Conservation (phyloP, 2,329 filamentous ascomycete species). For the Penicillium vulpinum region DNA sequence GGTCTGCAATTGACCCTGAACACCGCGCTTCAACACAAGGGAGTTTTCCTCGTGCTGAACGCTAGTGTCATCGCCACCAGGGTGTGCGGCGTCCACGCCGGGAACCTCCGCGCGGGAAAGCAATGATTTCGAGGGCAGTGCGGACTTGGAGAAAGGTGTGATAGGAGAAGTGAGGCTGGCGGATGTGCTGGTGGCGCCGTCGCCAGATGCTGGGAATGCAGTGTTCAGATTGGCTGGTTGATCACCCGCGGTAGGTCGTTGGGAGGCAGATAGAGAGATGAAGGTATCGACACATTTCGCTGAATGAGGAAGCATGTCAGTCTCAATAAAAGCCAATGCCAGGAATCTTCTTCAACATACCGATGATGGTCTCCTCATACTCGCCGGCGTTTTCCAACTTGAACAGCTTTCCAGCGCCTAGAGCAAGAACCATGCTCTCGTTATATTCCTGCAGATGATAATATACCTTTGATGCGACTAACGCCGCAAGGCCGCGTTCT, state of each 20-base stretch:
- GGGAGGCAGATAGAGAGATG: slow-evolving; percentile 72
- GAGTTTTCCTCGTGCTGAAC: slow-evolving; percentile 57
- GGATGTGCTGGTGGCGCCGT: slow-evolving; percentile 66
- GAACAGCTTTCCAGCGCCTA: slow-evolving; percentile 92
- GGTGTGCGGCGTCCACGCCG: slow-evolving; percentile 56
- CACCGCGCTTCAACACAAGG: slow-evolving; percentile 69
- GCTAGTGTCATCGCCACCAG: slow-evolving; percentile 57
- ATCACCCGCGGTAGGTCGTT: slow-evolving; percentile 52
- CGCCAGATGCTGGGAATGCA: slow-evolving; percentile 68
- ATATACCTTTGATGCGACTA: slow-evolving; percentile 96
- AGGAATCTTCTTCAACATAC: slow-evolving; percentile 41
- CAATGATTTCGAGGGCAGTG: slow-evolving; percentile 88
- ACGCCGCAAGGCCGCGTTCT: slow-evolving; percentile 87
- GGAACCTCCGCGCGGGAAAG: slow-evolving; percentile 76
- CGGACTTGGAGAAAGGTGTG: slow-evolving; percentile 92
- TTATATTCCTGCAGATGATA: slow-evolving; percentile 99
- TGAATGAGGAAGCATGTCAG: slow-evolving; percentile 25
- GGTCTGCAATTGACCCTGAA: slow-evolving; percentile 75
- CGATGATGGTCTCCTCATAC: slow-evolving; percentile 98
- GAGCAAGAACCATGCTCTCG: slow-evolving; percentile 97
- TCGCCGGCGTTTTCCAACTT: slow-evolving; percentile 87
- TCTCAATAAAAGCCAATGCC: not conserved
- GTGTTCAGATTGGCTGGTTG: slow-evolving; percentile 71
- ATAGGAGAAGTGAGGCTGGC: slow-evolving; percentile 78
- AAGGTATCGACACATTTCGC: slow-evolving; percentile 97